These are phyloP conservation scores for Fagopyrum esculentum DNA, from an alignment of 148 eudicot genomes.

Conservation along the genomic window DNA sequence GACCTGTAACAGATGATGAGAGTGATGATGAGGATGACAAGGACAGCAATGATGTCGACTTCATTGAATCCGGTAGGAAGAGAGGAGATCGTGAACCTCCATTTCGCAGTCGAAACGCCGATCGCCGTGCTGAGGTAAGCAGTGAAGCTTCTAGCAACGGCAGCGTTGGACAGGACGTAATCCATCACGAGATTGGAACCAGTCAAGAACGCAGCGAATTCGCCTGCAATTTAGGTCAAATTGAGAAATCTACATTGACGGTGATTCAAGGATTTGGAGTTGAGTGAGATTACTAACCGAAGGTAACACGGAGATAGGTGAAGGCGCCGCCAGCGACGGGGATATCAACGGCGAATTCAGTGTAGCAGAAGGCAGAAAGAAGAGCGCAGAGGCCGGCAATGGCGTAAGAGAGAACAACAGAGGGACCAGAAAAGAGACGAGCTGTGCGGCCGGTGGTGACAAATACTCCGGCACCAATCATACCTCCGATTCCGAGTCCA, in stretches of 20 bases:
- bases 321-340: slow-evolving; percentile 99
- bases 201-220: slow-evolving; percentile 70
- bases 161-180: slow-evolving; percentile 82
- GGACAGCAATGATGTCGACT: slow-evolving; percentile 71
- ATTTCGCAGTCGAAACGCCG: slow-evolving; percentile 47
- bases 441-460: slow-evolving; percentile 78
- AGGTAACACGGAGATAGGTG: slow-evolving; percentile 81
- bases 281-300: slow-evolving; percentile 30
- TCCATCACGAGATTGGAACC: slow-evolving; percentile 76
- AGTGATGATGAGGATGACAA: slow-evolving; percentile 63
- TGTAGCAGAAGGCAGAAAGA: slow-evolving; percentile 89
- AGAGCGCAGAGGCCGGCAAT: slow-evolving; percentile 90
- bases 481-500: slow-evolving; percentile 75
- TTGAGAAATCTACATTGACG: no score
- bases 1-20: slow-evolving; percentile 89
- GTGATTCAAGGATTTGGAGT: no score
- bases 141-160: slow-evolving; percentile 78
- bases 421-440: slow-evolving; percentile 57
- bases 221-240: slow-evolving; percentile 32
- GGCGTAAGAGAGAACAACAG: slow-evolving; percentile 80
- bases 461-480: slow-evolving; percentile 96
- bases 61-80: slow-evolving; percentile 82
- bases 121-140: slow-evolving; percentile 62
- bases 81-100: slow-evolving; percentile 47
- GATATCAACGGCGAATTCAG: slow-evolving; percentile 91